Evolutionary conservation across 2,329 filamentous ascomycete species (phyloP).

Genomic region (Epichloe sibirici): DNA sequence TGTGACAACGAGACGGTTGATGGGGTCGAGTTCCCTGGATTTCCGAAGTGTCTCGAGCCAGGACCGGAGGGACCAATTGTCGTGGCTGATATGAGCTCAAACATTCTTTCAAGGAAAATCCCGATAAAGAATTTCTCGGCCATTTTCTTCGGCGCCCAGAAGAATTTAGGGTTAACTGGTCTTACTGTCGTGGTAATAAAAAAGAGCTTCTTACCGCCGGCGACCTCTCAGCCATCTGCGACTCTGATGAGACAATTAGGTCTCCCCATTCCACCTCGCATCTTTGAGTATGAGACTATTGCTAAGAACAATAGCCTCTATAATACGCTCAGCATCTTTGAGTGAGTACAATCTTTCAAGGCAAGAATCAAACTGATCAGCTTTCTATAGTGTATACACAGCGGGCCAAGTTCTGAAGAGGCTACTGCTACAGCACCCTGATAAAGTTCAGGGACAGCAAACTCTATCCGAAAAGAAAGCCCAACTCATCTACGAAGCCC

Average conservation of each 20-base stretch:
- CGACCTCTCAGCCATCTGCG: conserved; percentile 51
- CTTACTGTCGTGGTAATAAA: conserved; percentile 78
- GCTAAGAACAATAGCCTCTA: conserved; percentile 92
- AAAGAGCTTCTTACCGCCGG: conserved; percentile 65
- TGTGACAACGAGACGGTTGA: conserved; percentile 94
- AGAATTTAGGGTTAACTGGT: conserved; percentile 81
- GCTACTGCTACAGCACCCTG: conserved; percentile 51
- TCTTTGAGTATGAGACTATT: conserved; percentile 73
- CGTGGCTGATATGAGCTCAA: conserved; percentile 87
- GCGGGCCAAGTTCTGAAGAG: conserved; percentile 78
- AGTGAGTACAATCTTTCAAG: conserved; percentile 30
- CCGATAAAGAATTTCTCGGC: conserved; percentile 68
- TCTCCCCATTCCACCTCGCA: conserved; percentile 65
- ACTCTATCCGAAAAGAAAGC: conserved; percentile 64
- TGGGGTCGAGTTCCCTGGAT: conserved; percentile 76
- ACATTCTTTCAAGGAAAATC: conserved; percentile 73
- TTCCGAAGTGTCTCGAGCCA: conserved; percentile 52
- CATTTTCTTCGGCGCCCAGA: conserved; percentile 89
- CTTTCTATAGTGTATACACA: conserved; percentile 60
- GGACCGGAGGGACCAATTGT: conserved; percentile 56
- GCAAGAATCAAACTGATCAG: not conserved
- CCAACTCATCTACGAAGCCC: conserved; percentile 57
- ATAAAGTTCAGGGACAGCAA: conserved; percentile 68
- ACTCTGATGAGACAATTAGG: conserved; percentile 60
- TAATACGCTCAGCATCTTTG: conserved; percentile 92